Evolutionary conservation across 2,329 filamentous ascomycete species (phyloP).

Genomic region (Ceratocystis ficicola): DNA sequence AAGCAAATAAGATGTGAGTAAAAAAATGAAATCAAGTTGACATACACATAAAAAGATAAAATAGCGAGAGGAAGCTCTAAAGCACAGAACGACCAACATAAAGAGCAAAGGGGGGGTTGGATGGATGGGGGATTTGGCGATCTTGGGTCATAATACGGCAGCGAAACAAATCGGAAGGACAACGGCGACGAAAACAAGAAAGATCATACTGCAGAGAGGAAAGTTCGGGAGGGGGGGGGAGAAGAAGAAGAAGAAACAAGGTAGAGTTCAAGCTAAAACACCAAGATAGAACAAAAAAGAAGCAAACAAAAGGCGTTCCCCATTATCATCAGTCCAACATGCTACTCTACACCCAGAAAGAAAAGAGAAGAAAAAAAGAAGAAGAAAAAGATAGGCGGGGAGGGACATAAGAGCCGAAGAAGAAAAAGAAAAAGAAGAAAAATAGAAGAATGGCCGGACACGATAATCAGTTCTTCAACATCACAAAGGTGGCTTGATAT

Average conservation of each 20-base stretch:
- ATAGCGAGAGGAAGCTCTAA: background rate
- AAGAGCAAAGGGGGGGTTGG: background rate
- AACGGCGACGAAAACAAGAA: constrained; percentile 13
- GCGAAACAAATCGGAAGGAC: constrained; percentile 6
- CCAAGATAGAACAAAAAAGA: background rate
- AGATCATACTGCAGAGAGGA: constrained; percentile 1
- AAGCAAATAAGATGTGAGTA: background rate
- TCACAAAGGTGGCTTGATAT: constrained; percentile 9
- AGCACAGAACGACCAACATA: constrained; percentile 2
- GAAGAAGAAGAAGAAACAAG: constrained; percentile 12
- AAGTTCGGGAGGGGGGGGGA: background rate
- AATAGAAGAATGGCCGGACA: background rate
- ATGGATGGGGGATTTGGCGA: background rate
- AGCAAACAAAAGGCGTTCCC: constrained; percentile 7
- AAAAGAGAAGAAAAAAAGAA: constrained; percentile 17
- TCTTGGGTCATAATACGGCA: background rate
- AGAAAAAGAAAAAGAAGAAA: background rate
- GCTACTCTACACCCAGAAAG: constrained; percentile 14
- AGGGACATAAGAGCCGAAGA: background rate
- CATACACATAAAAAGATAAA: constrained; percentile 7
- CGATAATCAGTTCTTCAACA: constrained; percentile 18
- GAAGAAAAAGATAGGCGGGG: background rate
- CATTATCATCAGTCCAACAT: constrained; percentile 16
- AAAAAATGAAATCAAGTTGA: constrained; percentile 5
- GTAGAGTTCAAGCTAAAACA: background rate